A percentile compares a stretch with the other conserved stretches of the same genome.
Conservation (phyloP, 768 basidiomycete species). For the Hygrocybe coccinea region DNA sequence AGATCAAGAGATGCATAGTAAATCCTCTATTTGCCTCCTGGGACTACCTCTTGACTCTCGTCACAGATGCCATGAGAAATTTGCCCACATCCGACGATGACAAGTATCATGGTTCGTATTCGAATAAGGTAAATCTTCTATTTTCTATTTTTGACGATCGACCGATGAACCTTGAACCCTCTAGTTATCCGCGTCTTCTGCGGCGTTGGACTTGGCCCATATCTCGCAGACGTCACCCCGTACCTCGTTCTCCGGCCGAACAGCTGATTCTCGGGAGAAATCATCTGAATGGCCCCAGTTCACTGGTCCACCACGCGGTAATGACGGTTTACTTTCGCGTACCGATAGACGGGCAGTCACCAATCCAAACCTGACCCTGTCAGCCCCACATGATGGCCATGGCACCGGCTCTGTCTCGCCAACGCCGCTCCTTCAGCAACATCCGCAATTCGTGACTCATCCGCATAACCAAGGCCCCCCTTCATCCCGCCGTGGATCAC, state of each 20-base stretch:
- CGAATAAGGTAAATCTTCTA: constrained; percentile 51
- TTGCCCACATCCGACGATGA: constrained; percentile 86
- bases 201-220: constrained; percentile 89
- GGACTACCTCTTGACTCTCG: constrained; percentile 3
- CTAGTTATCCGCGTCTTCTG: constrained; percentile 81
- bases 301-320: constrained; percentile 53
- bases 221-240: constrained; percentile 77
- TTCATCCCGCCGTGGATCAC: constrained; percentile 69
- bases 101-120: constrained; percentile 64
- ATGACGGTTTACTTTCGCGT: constrained; percentile 52
- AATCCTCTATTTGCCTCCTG: constrained; percentile 25
- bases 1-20: constrained; percentile 92
- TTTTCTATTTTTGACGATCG: constrained; percentile 2
- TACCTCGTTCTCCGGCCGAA: constrained; percentile 49
- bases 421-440: constrained; percentile 61
- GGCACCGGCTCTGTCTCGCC: constrained; percentile 53
- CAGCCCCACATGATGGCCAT: constrained; percentile 46
- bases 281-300: constrained; percentile 96
- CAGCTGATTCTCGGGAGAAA: constrained; percentile 58
- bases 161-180: constrained; percentile 4
- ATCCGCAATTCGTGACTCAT: constrained; percentile 42
- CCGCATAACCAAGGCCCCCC: constrained; percentile 29
- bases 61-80: constrained; percentile 79
- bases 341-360: constrained; percentile 68
- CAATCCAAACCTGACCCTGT: constrained; percentile 65